phyloP scores from a whole-genome alignment of 2,329 filamentous ascomycete genomes.

The Colletotrichum sp. region DNA sequence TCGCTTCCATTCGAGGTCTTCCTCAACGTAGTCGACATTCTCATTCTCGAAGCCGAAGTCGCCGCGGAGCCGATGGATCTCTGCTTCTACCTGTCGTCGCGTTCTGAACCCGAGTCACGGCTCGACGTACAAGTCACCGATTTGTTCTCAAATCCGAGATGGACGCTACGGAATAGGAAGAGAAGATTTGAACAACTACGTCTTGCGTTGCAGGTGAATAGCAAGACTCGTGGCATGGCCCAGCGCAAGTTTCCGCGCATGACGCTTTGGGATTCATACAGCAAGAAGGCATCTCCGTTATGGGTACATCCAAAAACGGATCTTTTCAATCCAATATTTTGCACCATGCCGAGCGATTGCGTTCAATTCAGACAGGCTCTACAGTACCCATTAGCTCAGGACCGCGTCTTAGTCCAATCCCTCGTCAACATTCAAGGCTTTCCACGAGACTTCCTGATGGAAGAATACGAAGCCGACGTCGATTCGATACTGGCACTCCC shows the following conservation, averaged over 20 bases:
- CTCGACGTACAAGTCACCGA: not conserved
- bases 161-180: not conserved
- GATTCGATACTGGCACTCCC: not conserved
- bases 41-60: not conserved
- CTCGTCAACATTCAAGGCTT: not conserved
- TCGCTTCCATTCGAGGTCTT: not conserved
- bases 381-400: not conserved
- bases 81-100: not conserved
- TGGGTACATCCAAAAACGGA: not conserved
- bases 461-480: not conserved
- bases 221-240: not conserved
- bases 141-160: not conserved
- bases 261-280: not conserved
- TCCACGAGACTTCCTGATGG: not conserved
- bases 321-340: not conserved
- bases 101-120: not conserved
- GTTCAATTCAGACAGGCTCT: not conserved
- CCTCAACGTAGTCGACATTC: not conserved
- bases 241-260: not conserved
- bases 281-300: not conserved
- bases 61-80: not conserved
- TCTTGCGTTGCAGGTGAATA: not conserved
- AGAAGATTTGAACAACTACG: not conserved
- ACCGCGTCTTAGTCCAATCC: not conserved
- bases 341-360: not conserved